A percentile compares a stretch with the other conserved stretches of the same genome.
phyloP scores from a whole-genome alignment of 352 stramenopile genomes.

The Globisporangium cylindrosporum region DNA sequence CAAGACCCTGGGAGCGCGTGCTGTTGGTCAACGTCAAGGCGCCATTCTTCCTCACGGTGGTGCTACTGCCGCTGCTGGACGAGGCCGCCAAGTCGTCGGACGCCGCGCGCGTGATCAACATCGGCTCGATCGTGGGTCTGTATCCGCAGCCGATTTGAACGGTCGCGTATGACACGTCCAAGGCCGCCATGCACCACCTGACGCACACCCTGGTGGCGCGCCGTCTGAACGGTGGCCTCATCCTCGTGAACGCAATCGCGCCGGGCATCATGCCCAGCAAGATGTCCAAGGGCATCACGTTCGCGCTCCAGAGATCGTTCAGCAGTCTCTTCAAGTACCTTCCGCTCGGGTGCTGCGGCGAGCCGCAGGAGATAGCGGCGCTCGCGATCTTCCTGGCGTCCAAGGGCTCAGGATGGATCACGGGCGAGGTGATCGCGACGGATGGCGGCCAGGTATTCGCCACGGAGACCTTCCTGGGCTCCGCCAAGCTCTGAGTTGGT shows the following conservation, averaged over 20 bases:
- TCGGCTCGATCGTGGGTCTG: slow-evolving; percentile 75
- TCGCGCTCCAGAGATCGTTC: slow-evolving; percentile 39
- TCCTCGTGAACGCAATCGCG: slow-evolving; percentile 95
- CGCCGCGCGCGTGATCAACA: slow-evolving; percentile 66
- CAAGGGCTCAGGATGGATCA: slow-evolving; percentile 89
- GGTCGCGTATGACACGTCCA: slow-evolving; percentile 94
- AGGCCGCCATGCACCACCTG: slow-evolving; percentile 93
- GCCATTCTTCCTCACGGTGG: slow-evolving; percentile 91
- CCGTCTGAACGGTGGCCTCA: slow-evolving; percentile 75
- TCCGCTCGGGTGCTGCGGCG: slow-evolving; percentile 82
- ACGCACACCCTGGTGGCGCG: slow-evolving; percentile 87
- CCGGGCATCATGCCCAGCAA: slow-evolving; percentile 90
- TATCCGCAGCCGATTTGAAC: slow-evolving; percentile 85
- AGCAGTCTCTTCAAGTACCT: slow-evolving; percentile 68
- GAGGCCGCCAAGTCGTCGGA: slow-evolving; percentile 36
- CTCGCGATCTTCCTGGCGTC: slow-evolving; percentile 91
- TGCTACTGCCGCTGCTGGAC: slow-evolving; percentile 90
- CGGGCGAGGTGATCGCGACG: slow-evolving; percentile 87
- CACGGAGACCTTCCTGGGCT: slow-evolving; percentile 36
- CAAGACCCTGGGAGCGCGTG: slow-evolving; percentile 83
- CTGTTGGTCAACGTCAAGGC: slow-evolving; percentile 94
- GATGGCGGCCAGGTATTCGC: slow-evolving; percentile 85
- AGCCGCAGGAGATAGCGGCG: slow-evolving; percentile 91
- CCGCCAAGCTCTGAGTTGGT: slow-evolving; percentile 26
- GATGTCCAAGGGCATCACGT: slow-evolving; percentile 85